Percentiles rank a stretch among this genome's conserved stretches.
Conservation (phyloP, 768 basidiomycete genomes). For the Gymnopilus junonius region DNA sequence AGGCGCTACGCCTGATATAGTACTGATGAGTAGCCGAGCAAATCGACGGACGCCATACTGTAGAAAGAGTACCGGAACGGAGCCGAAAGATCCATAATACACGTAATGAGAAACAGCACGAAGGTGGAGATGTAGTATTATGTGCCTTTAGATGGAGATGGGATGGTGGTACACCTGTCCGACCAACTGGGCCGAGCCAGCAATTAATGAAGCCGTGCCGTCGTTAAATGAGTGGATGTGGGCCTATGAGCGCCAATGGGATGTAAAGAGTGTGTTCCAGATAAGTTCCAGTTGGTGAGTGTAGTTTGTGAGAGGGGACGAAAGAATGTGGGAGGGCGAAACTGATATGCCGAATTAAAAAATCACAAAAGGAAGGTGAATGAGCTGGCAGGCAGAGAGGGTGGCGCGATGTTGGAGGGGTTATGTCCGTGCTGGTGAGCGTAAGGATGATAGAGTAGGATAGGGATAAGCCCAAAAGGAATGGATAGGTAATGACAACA, state of each 20-base stretch:
- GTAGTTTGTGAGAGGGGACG: not conserved
- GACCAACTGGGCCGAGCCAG: conserved; percentile 11
- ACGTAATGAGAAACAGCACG: conserved; percentile 11
- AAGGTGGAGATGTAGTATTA: not conserved
- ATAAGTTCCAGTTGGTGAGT: conserved; percentile 4
- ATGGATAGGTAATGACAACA: not conserved
- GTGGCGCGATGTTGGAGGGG: not conserved
- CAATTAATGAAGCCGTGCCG: not conserved
- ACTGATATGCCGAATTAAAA: not conserved
- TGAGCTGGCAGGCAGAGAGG: not conserved
- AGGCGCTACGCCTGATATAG: not conserved
- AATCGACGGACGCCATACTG: not conserved
- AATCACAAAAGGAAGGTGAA: not conserved
- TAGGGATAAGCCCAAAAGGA: not conserved
- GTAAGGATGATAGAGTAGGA: not conserved
- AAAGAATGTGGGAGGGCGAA: not conserved
- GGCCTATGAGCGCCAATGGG: not conserved
- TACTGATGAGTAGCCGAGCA: conserved; percentile 1
- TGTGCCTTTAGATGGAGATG: not conserved
- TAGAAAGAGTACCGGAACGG: not conserved
- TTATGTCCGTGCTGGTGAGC: not conserved
- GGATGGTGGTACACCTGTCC: conserved; percentile 15
- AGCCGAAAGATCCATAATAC: conserved; percentile 10
- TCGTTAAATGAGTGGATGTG: conserved; percentile 8
- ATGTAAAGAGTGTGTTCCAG: not conserved